Evolutionary conservation across 192 early-diverging fungal species (phyloP), one percentile per base, ranked within the genome.

Genomic region (Mortierella claussenii): DNA sequence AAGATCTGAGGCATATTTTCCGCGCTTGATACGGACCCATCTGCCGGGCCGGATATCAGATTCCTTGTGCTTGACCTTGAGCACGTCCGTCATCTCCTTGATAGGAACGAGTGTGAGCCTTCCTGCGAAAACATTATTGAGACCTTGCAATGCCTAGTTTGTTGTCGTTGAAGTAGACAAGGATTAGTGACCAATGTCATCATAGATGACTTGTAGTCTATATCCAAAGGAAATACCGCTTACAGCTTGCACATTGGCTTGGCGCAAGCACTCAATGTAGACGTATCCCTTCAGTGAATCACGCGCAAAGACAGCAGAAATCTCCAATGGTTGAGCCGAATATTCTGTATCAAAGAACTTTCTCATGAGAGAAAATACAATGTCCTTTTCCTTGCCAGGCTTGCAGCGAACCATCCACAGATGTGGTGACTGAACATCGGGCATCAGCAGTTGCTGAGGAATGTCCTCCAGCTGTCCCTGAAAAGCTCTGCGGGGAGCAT

Each of bases 1-100:
- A 65, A 99, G 79, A 82, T 99, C 98, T 42, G 94, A 95, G 7
- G 88, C 89, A 67, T 97, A 98, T 65, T 92, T 98, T 43, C 96
- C 98, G 61, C 92, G 89, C 65, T 92, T 92, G 43, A 97, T 87
- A 37, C 95, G 87, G 28, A 95, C 93, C 96, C 96, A 99, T 8
- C 86, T 76, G 15, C 91, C 91, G 12, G 79, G 68, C 42, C 89
- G 82, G 27, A 95, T 60, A 4, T 93, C 87, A 0, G 81, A 58
- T 45, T 85, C 80, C 47, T 87, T 88, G 55, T 84, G 74, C 69
- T 90, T 89, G 61, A 97, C 89, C 36, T 83, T 89, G 40, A 99
- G 87, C 34, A 92, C 91, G 51, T 95, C 93, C 2, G 92, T 89
- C 95, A 97, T 97, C 55, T 99, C 95, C 21, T 89, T 84, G 47